Conservation (phyloP, 2,329 filamentous ascomycete genomes). For the Calonectria leucothoes region DNA sequence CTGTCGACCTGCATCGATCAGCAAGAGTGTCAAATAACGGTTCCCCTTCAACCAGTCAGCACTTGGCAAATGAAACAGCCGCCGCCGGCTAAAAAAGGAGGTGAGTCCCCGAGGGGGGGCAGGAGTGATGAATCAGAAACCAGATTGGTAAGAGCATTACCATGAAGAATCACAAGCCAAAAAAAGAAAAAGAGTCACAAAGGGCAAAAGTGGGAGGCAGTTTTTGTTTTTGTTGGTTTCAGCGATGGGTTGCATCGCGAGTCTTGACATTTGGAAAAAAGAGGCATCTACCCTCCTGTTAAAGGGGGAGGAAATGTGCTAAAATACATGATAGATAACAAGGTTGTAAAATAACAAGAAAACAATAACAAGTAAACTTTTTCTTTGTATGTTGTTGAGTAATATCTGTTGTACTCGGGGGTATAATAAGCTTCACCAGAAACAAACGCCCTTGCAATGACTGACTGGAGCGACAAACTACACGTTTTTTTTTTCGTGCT, state of each 20-base stretch:
- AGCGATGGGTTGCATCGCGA: not conserved
- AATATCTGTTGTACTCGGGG: slow-evolving; percentile 42
- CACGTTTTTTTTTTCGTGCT: slow-evolving; percentile 36
- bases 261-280: no score
- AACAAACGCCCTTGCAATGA: slow-evolving; percentile 51
- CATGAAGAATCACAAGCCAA: not conserved
- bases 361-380: slow-evolving; percentile 3
- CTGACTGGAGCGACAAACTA: no score
- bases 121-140: not conserved
- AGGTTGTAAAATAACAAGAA: not conserved
- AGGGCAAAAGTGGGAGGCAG: not conserved
- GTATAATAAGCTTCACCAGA: slow-evolving; percentile 60
- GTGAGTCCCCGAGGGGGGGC: not conserved
- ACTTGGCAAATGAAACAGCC: not conserved
- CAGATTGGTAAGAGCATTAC: not conserved
- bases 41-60: not conserved
- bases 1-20: slow-evolving; percentile 8
- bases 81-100: not conserved
- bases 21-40: not conserved
- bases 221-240: not conserved
- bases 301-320: not conserved
- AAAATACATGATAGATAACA: not conserved
- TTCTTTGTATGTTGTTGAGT: slow-evolving; percentile 24
- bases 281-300: not conserved
- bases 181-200: not conserved